Evolutionary conservation across 257 asterid species (phyloP).

Genomic region (Anisodus acutangulus): DNA sequence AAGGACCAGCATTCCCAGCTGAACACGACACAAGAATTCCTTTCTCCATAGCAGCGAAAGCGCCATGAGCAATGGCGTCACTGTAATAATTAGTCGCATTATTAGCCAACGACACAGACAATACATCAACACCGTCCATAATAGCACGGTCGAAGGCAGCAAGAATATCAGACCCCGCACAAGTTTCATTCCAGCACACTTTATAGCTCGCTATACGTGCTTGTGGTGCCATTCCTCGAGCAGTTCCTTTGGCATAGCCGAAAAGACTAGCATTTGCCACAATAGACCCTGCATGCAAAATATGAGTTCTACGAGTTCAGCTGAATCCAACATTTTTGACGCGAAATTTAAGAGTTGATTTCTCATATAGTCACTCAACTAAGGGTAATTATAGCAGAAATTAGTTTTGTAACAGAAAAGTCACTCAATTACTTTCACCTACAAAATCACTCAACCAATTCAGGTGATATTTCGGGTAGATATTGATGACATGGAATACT

Average conservation of each 20-base stretch:
- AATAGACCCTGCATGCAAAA: slow-evolving; percentile 35
- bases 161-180: slow-evolving; percentile 50
- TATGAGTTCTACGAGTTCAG: background rate
- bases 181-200: slow-evolving; percentile 47
- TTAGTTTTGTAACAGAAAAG: too few relatives aligned
- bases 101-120: slow-evolving; percentile 50
- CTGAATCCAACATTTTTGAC: background rate
- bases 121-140: slow-evolving; percentile 49
- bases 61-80: slow-evolving; percentile 54
- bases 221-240: slow-evolving; percentile 52
- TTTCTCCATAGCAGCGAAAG: slow-evolving; percentile 47
- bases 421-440: too few relatives aligned
- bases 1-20: slow-evolving; percentile 58
- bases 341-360: background rate
- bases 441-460: too few relatives aligned
- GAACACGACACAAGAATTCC: slow-evolving; percentile 57
- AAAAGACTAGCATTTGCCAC: slow-evolving; percentile 53
- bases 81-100: slow-evolving; percentile 47
- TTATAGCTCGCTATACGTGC: slow-evolving; percentile 57
- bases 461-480: too few relatives aligned
- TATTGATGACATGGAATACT: too few relatives aligned
- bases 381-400: too few relatives aligned
- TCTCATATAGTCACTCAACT: too few relatives aligned
- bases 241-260: slow-evolving; percentile 53
- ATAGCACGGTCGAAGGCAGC: slow-evolving; percentile 56